phyloP scores from a whole-genome alignment of 345 rosid genomes.

The Pugionium dolabratum region DNA sequence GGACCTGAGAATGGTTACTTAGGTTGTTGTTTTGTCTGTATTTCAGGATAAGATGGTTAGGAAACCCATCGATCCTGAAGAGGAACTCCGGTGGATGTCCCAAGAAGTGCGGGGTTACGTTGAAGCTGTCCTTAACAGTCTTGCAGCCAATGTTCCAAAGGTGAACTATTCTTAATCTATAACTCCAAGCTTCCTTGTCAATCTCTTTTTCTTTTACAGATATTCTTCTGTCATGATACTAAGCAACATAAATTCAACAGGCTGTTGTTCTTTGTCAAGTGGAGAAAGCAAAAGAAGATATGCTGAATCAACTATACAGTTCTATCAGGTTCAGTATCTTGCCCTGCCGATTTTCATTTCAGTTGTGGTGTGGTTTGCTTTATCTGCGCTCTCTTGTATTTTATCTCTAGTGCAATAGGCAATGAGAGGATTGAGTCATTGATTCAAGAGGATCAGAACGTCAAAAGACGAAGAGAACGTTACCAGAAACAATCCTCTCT shows the following conservation, averaged over 20 bases:
- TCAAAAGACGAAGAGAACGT: constrained; percentile 72
- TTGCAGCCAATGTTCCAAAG: constrained; percentile 98
- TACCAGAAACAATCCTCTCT: constrained; percentile 81
- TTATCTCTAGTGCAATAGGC: constrained; percentile 64
- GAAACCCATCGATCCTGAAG: constrained; percentile 90
- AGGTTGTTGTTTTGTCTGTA: no score
- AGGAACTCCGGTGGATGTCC: constrained; percentile 96
- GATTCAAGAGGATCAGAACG: constrained; percentile 90
- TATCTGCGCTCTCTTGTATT: not conserved
- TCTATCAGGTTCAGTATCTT: constrained; percentile 64
- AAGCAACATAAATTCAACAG: constrained; percentile 46
- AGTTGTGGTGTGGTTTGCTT: not conserved
- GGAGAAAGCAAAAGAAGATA: constrained; percentile 94
- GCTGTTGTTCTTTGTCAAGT: constrained; percentile 99
- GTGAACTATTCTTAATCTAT: constrained; percentile 42
- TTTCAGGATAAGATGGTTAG: constrained; percentile 76
- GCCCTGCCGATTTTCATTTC: not conserved
- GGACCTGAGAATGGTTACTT: not conserved
- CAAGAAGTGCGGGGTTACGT: constrained; percentile 99
- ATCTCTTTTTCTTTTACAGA: not conserved
- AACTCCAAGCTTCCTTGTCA: not conserved
- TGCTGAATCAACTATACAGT: constrained; percentile 92
- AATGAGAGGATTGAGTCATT: constrained; percentile 73
- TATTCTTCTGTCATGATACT: not conserved
- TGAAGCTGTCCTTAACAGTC: constrained; percentile 99